Evolutionary conservation across 495 filamentous ascomycete species (phyloP).

Genomic region (Tricharina praecox): DNA sequence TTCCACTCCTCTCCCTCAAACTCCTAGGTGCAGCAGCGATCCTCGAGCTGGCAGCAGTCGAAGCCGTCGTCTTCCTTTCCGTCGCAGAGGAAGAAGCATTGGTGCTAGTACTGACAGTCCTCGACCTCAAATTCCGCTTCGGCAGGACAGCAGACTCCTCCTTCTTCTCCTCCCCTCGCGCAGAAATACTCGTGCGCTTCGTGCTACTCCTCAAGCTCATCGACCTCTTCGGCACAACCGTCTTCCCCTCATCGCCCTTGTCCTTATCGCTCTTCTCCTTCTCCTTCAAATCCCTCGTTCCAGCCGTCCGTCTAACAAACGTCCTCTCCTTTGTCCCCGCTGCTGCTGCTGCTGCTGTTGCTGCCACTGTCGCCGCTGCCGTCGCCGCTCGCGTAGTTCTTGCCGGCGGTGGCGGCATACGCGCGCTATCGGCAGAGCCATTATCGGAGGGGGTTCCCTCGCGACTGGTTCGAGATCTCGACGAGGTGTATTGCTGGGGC

Average conservation of each 20-base stretch:
- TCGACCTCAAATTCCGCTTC: background rate
- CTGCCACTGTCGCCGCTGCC: too few species aligned
- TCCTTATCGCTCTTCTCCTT: background rate
- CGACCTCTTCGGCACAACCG: background rate
- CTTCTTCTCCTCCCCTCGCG: background rate
- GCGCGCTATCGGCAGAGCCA: background rate
- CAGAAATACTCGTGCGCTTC: background rate
- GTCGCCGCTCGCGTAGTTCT: too few species aligned
- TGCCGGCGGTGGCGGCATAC: constrained; percentile 1
- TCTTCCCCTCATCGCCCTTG: background rate
- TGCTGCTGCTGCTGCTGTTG: too few species aligned
- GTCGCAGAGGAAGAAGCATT: background rate
- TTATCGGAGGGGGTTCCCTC: background rate
- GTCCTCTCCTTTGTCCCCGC: background rate
- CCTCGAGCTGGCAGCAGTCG: background rate
- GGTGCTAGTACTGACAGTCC: background rate
- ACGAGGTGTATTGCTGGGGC: background rate
- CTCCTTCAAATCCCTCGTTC: constrained; percentile 2
- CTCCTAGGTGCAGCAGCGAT: background rate
- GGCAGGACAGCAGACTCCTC: background rate
- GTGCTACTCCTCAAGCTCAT: background rate
- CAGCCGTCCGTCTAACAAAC: background rate
- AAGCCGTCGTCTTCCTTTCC: background rate
- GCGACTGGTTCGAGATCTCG: background rate
- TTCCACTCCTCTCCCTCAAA: background rate